These are phyloP conservation scores for Diaporthe citri DNA, from an alignment of 2,329 filamentous ascomycete genomes.

Conservation along the genomic window DNA sequence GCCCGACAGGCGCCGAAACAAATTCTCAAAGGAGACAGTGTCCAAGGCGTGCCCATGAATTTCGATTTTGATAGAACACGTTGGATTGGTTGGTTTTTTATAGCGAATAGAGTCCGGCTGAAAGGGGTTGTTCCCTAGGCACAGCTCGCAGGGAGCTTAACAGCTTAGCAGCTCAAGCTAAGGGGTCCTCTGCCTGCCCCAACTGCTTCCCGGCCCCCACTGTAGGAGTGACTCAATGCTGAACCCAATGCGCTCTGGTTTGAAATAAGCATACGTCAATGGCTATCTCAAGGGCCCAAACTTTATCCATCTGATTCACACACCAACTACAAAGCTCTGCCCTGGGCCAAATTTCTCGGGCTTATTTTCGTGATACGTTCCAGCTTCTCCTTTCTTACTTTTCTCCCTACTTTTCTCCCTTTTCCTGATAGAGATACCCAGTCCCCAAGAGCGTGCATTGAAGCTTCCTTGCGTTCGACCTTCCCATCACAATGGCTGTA, in stretches of 20 bases:
- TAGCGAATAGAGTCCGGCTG: no score
- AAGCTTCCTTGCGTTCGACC: constrained; percentile 1
- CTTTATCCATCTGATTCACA: constrained; percentile 31
- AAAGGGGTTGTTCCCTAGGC: background rate
- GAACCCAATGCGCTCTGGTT: constrained; percentile 20
- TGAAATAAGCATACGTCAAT: constrained; percentile 39
- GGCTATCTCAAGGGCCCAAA: constrained; percentile 17
- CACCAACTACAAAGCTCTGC: constrained; percentile 22
- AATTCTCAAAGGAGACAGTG: background rate
- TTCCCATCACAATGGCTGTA: constrained; percentile 50
- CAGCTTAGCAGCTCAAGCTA: background rate
- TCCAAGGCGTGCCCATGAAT: background rate
- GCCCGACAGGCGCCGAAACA: background rate
- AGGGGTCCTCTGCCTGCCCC: background rate
- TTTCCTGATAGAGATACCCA: constrained; percentile 15
- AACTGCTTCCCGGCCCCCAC: background rate
- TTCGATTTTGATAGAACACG: background rate
- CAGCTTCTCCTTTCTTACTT: background rate
- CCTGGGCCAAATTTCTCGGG: background rate
- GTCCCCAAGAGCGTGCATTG: constrained; percentile 16
- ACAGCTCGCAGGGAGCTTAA: background rate
- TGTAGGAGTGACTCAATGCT: constrained; percentile 15
- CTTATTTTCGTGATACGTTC: background rate
- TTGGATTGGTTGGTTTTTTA: background rate
- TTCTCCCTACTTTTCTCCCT: no score